Evolutionary conservation across 345 rosid species (phyloP), one percentile per base, ranked within the genome.

Genomic region (Iberis pinnata): DNA sequence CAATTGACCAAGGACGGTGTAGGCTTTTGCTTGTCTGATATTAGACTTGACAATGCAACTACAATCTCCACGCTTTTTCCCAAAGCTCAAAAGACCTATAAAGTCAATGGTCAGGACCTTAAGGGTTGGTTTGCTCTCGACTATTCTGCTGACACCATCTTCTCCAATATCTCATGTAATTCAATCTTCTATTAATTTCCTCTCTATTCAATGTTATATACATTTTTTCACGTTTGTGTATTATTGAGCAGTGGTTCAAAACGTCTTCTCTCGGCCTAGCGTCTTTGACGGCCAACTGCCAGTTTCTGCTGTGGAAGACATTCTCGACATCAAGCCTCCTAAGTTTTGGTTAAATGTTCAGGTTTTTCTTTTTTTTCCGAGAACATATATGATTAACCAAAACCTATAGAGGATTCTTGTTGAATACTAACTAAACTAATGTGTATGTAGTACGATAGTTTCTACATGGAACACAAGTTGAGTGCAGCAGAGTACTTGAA

Each of bases 281-380:
- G 13, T 22, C 7, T 89, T 81, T 7, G 96, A 86, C 33, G 72
- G 66, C n/a, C 48, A 12, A 16, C 11, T 73, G 59, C 68, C 75
- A 0, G 10, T 84, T 12, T 37, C 78, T 0, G 43, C 80, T 0
- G 73, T 82, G 19, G 89, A 84, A n/a, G 88, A 82, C 42, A 71
- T 77, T 8, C 15, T 56, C 1, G 72, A 51, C 7, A 11, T 55
- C 29, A 75, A 41, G 33, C 76, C 81, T 26, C 66, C 78, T 6
- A 56, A 51, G n/a, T 70, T 84, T 25, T 89, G 97, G 96, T 36
- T 89, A 57, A 86, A 76, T 63, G 85, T 87, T 68, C 85, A 79
- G 90, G 96, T 83, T 25, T 22, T 32, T 39, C 4, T 56, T 42
- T 22, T 14, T 29, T n/a, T n/a, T n/a, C n/a, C n/a, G n/a, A n/a